Conservation (phyloP, 352 stramenopile genomes). For the Phytopythium litorale region DNA sequence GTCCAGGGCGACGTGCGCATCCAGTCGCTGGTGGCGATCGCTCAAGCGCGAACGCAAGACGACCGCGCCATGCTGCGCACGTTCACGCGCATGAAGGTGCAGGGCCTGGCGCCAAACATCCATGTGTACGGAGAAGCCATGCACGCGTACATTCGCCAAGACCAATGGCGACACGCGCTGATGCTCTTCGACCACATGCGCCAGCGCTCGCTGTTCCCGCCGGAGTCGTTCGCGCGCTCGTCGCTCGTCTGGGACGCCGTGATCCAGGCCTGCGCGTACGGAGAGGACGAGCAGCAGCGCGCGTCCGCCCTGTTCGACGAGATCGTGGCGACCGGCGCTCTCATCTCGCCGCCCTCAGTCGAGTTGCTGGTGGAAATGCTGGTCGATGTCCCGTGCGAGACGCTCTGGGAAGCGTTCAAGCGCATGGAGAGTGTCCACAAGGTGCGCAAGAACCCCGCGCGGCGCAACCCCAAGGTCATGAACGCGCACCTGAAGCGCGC, state of each 20-base stretch:
- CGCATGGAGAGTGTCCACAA: constrained; percentile 43
- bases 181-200: constrained; percentile 74
- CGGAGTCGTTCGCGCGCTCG: constrained; percentile 25
- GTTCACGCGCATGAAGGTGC: constrained; percentile 73
- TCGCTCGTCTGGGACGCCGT: constrained; percentile 68
- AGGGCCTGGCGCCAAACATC: constrained; percentile 56
- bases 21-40: constrained; percentile 57
- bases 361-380: constrained; percentile 45
- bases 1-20: constrained; percentile 52
- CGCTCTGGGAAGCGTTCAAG: constrained; percentile 55
- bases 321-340: constrained; percentile 31
- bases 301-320: constrained; percentile 38
- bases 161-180: constrained; percentile 63
- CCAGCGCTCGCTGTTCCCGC: constrained; percentile 44
- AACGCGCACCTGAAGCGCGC: constrained; percentile 60
- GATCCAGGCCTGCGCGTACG: constrained; percentile 41
- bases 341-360: constrained; percentile 42
- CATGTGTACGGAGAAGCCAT: constrained; percentile 72
- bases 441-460: constrained; percentile 16
- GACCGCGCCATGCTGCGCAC: constrained; percentile 54
- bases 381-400: constrained; percentile 32
- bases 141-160: constrained; percentile 58
- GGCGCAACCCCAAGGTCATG: constrained; percentile 34
- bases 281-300: constrained; percentile 37
- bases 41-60: constrained; percentile 35